A percentile compares a stretch with the other conserved stretches of the same genome.
These are phyloP conservation scores for Quercus phellos DNA, from an alignment of 331 rosid genomes.

Conservation along the genomic window DNA sequence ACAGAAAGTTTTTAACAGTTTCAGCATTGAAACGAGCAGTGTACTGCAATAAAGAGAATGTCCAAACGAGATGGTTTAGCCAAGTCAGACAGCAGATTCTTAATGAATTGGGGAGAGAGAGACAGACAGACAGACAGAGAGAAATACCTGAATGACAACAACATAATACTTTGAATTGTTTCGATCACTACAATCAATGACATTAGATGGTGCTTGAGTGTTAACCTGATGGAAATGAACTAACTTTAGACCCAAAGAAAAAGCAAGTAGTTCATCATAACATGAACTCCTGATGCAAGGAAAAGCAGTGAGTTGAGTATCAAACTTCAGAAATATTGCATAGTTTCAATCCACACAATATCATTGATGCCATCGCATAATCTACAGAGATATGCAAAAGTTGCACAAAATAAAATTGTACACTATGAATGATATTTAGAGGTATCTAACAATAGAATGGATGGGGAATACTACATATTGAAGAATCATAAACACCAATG, in stretches of 20 bases:
- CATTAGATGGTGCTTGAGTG: constrained; percentile 70
- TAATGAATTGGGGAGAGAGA: not conserved
- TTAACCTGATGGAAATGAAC: constrained; percentile 44
- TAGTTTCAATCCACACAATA: not conserved
- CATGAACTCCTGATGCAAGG: not conserved
- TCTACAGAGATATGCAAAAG: not conserved
- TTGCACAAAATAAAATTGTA: not conserved
- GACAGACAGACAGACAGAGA: not conserved
- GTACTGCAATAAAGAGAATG: constrained; percentile 53
- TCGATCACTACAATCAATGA: constrained; percentile 68
- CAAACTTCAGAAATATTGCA: not conserved
- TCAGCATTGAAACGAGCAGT: constrained; percentile 83
- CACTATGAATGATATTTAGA: not conserved
- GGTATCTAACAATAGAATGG: not conserved
- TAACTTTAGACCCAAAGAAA: not conserved
- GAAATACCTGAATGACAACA: constrained; percentile 58
- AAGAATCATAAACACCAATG: not conserved
- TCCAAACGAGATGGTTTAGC: not conserved
- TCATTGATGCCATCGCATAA: not conserved
- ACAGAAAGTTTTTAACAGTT: constrained; percentile 68
- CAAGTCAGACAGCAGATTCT: not conserved
- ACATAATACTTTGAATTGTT: constrained; percentile 81
- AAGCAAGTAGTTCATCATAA: not conserved
- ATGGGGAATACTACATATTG: not conserved
- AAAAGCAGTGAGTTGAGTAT: not conserved